Evolutionary conservation across 345 rosid genomes (phyloP), one percentile per base, ranked within the genome.

Genomic region (Arabis alpina): DNA sequence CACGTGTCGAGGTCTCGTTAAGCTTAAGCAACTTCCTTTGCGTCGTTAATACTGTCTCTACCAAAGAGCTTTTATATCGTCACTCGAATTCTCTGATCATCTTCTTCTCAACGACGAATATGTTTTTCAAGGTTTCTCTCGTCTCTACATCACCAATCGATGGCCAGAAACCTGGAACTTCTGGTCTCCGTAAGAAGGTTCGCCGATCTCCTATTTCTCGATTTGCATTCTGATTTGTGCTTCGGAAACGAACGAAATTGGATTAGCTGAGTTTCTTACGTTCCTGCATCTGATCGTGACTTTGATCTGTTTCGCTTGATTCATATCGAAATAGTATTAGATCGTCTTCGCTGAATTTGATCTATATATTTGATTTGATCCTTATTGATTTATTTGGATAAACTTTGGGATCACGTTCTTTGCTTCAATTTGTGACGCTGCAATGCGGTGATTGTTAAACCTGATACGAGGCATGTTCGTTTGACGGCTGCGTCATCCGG

Each of bases 141-240:
- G 89, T 92, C 45, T 71, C 78, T 2, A 85, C 97, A 54, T 52
- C 80, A 16, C 94, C 99, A 11, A 59, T 87, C 75, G 96, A 87
- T 14, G 98, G 92, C 82, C 98, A 95, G 86, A 95, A 95, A 77
- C 97, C 98, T 2, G 99, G 98, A 13, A 95, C 99, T 12, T 95
- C 99, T 64, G 98, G 99, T 54, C 99, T 95, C 73, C 98, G 98
- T 72, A 95, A 95, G 89, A 95, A 92, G 99, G 99, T 92, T 70
- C 66, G 63, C 59, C 14, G 19, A 19, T 45, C 32, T n/a, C 4
- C 40, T 7, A 34, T 34, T 34, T 34, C 7, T 34, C 36, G 36
- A 32, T 32, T 32, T 32, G 6, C 36, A 32, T 32, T 32, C 36
- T 8, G 5, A 34, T 58, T 50, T n/a, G n/a, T n/a, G n/a, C n/a